A percentile compares a stretch with the other conserved stretches of the same genome.
Evolutionary conservation across 768 basidiomycete species (phyloP).

Genomic region (Tulasnella sp.): DNA sequence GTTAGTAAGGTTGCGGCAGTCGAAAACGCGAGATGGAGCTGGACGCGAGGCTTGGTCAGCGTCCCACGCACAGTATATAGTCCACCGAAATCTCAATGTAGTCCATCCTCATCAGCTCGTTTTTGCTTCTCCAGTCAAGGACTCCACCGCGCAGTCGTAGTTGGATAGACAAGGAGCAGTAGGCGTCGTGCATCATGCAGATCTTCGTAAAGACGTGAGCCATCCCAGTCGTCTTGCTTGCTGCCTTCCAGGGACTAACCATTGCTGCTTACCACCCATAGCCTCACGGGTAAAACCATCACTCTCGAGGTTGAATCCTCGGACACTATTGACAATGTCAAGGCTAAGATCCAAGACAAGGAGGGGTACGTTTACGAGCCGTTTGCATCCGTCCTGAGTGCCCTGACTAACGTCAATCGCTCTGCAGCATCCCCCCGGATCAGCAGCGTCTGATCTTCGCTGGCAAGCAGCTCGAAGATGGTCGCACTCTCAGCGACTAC

Average conservation of each 20-base stretch:
- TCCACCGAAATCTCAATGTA: not conserved
- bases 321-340: conserved; percentile 97
- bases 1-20: not conserved
- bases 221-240: not conserved
- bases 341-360: conserved; percentile 96
- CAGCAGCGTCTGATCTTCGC: conserved; percentile 98
- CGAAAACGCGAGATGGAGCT: conserved; percentile 2
- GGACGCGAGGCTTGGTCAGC: not conserved
- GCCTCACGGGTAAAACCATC: conserved; percentile 20
- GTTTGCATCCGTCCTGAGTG: not conserved
- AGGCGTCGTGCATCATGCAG: conserved; percentile 55
- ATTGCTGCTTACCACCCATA: conserved; percentile 47
- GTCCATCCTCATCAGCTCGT: not conserved
- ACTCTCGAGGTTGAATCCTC: conserved; percentile 88
- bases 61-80: not conserved
- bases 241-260: conserved; percentile 34
- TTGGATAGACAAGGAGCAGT: conserved; percentile 57
- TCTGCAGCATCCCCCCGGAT: conserved; percentile 69
- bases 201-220: conserved; percentile 96
- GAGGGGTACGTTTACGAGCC: conserved; percentile 53
- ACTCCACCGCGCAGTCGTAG: conserved; percentile 64
- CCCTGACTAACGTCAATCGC: not conserved
- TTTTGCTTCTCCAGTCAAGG: conserved; percentile 51
- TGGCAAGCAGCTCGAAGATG: conserved; percentile 98
- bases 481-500: conserved; percentile 87